Evolutionary conservation across 495 filamentous ascomycete species (phyloP).

Genomic region (Penicillium mononematosum): DNA sequence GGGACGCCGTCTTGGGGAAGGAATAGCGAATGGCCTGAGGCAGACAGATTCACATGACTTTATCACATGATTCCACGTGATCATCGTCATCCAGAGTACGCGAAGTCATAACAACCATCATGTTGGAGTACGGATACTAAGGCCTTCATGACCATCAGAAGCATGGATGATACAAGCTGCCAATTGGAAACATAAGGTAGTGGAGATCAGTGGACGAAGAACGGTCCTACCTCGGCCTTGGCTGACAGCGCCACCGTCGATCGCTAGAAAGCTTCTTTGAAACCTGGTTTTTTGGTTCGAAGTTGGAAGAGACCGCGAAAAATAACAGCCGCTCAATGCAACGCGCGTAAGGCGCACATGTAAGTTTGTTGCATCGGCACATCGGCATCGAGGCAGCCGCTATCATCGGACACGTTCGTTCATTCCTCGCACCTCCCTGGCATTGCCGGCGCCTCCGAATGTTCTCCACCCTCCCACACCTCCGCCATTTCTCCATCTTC

Average conservation of each 20-base stretch:
- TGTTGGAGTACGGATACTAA: background rate
- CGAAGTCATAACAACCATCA: background rate
- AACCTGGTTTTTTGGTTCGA: background rate
- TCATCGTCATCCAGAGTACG: background rate
- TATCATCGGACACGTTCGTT: background rate
- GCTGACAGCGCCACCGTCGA: constrained; percentile 12
- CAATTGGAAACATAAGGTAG: background rate
- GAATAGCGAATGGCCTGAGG: background rate
- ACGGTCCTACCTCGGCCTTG: background rate
- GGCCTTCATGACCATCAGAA: background rate
- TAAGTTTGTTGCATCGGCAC: background rate
- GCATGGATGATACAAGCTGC: background rate
- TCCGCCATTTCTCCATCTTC: constrained; percentile 8
- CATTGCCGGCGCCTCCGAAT: constrained; percentile 9
- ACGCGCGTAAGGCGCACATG: background rate
- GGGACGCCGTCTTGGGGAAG: background rate
- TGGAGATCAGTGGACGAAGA: background rate
- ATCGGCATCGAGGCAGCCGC: background rate
- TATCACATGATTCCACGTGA: background rate
- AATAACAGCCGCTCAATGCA: background rate
- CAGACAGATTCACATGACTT: background rate
- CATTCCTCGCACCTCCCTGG: background rate
- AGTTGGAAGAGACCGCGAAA: background rate
- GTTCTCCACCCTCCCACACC: constrained; percentile 8
- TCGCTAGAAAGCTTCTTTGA: constrained; percentile 8